phyloP scores from a whole-genome alignment of 768 basidiomycete genomes.

The Mrakia hoshinonis region DNA sequence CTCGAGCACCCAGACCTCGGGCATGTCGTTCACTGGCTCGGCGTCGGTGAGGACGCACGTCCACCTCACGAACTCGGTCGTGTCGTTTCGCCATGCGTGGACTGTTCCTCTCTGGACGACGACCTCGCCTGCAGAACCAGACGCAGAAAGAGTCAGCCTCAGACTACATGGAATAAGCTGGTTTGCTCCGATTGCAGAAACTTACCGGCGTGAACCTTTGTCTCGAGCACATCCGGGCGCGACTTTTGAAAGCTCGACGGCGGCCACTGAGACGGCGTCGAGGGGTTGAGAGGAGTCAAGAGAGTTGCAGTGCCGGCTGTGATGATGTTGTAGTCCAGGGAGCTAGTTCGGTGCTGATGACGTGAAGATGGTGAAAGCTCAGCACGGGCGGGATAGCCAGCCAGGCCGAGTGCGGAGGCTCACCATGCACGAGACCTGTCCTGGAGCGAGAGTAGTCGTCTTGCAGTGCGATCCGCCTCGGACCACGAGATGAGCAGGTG shows the following conservation, averaged over 20 bases:
- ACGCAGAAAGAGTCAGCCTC: no score
- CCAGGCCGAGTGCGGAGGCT: background rate
- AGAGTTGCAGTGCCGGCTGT: slow-evolving; percentile 20
- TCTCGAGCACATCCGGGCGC: slow-evolving; percentile 13
- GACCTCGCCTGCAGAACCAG: slow-evolving; percentile 9
- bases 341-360: slow-evolving; percentile 17
- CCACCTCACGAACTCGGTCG: slow-evolving; percentile 9
- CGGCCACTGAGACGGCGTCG: slow-evolving; percentile 20
- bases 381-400: background rate
- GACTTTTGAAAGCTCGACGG: background rate
- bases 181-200: no score
- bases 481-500: background rate
- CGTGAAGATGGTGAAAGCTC: background rate
- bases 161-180: no score
- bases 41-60: slow-evolving; percentile 25
- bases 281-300: slow-evolving; percentile 17
- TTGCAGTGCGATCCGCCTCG: slow-evolving; percentile 16
- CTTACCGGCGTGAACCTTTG: slow-evolving; percentile 6
- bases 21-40: background rate
- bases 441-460: slow-evolving; percentile 23
- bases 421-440: slow-evolving; percentile 25
- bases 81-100: slow-evolving; percentile 28
- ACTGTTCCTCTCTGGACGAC: slow-evolving; percentile 28
- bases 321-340: slow-evolving; percentile 28
- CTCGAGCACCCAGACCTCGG: slow-evolving; percentile 26